These are phyloP conservation scores for Puccinellia tenuiflora DNA, from an alignment of 176 grass and related monocot genomes.

Conservation along the genomic window DNA sequence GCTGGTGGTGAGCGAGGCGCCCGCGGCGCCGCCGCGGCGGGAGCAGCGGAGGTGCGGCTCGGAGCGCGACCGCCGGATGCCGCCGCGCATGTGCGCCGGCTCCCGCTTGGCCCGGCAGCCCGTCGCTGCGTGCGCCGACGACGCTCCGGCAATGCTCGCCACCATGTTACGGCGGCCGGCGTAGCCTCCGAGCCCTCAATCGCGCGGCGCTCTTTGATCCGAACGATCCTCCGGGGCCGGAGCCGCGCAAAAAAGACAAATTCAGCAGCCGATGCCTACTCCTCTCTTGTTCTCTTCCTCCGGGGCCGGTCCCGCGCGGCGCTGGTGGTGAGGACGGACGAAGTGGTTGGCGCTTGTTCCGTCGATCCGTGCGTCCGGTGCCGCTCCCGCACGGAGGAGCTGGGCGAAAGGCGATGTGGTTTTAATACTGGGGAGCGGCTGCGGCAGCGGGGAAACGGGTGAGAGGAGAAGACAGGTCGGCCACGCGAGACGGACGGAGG, in stretches of 20 bases:
- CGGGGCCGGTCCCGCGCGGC: neutral
- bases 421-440: conserved; percentile 26
- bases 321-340: neutral
- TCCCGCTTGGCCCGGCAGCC: conserved; percentile 15
- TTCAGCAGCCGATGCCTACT: neutral
- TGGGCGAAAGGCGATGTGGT: neutral
- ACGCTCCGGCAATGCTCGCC: conserved; percentile 33
- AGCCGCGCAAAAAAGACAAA: neutral
- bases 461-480: neutral
- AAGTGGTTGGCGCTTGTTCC: neutral
- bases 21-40: conserved; percentile 23
- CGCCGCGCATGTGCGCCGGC: conserved; percentile 35
- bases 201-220: neutral
- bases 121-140: conserved; percentile 4
- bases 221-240: neutral
- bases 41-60: conserved; percentile 65
- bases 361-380: conserved; percentile 1
- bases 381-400: neutral
- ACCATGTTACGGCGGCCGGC: conserved; percentile 34
- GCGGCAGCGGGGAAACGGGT: neutral
- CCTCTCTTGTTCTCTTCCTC: no score
- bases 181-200: neutral
- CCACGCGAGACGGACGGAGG: neutral
- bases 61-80: conserved; percentile 65
- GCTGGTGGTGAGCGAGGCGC: conserved; percentile 58